Evolutionary conservation across 306 rosid genomes (phyloP).

Genomic region (Begonia loranthoides): DNA sequence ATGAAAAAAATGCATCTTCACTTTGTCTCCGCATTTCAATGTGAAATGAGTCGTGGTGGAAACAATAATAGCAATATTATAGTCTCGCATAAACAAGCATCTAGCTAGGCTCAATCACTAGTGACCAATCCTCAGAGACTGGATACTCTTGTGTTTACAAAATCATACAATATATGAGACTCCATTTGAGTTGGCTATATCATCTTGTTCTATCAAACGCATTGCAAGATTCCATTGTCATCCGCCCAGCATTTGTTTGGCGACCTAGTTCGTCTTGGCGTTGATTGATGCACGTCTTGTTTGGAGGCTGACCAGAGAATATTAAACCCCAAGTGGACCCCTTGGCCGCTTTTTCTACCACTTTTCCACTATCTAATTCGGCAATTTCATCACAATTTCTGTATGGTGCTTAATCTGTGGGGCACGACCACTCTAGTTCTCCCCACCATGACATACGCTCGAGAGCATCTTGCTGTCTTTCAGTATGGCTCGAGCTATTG

Average conservation of each 20-base stretch:
- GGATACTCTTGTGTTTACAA: no score
- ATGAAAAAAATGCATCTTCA: neutral
- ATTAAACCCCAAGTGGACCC: conserved; percentile 33
- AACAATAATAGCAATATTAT: no score
- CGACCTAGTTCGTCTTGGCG: neutral
- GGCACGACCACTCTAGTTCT: conserved; percentile 46
- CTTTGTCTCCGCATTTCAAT: no score
- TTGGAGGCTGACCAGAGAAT: conserved; percentile 23
- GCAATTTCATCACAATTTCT: conserved; percentile 21
- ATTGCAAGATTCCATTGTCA: neutral
- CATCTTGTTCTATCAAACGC: neutral
- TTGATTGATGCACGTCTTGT: neutral
- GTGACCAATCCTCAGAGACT: neutral
- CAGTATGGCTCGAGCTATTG: conserved; percentile 40
- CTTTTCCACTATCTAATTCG: conserved; percentile 29
- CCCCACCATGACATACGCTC: conserved; percentile 22
- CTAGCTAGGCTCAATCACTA: neutral
- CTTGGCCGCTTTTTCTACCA: conserved; percentile 33
- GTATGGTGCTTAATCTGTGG: conserved; percentile 41
- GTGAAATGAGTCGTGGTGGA: no score
- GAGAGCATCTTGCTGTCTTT: conserved; percentile 34
- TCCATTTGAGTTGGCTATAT: neutral
- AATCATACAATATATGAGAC: no score
- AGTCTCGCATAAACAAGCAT: no score
- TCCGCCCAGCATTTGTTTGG: no score